Conservation (phyloP, 371 early-diverging fungal genomes). For the Mucor circinelloides region DNA sequence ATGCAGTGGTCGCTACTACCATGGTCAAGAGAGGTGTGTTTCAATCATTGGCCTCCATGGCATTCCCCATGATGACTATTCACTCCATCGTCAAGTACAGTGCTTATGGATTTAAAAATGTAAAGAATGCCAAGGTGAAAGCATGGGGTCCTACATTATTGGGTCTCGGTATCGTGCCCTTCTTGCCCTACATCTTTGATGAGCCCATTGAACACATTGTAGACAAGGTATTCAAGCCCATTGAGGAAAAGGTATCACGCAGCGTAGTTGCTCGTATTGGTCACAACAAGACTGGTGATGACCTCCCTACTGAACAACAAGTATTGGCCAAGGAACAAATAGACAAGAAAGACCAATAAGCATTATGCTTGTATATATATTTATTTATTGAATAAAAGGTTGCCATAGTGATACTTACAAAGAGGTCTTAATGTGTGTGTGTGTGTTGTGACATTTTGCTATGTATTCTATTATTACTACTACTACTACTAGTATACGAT, state of each 20-base stretch:
- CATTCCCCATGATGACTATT: conserved; percentile 74
- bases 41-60: conserved; percentile 73
- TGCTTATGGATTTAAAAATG: conserved; percentile 58
- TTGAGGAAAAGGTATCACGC: conserved; percentile 29
- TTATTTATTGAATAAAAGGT: neutral
- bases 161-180: conserved; percentile 73
- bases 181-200: conserved; percentile 75
- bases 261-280: conserved; percentile 23
- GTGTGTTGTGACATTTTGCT: no score
- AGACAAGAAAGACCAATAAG: conserved; percentile 14
- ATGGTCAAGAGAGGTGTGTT: conserved; percentile 70
- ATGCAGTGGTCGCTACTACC: conserved; percentile 54
- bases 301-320: conserved; percentile 18
- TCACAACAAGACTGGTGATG: conserved; percentile 32
- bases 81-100: conserved; percentile 76
- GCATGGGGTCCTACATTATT: conserved; percentile 70
- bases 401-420: no score
- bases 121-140: conserved; percentile 53
- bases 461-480: no score
- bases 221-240: conserved; percentile 65
- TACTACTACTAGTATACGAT: no score
- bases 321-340: conserved; percentile 5
- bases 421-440: no score
- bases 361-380: neutral
- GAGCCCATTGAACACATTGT: conserved; percentile 72